These are phyloP conservation scores for Ogataea methylovora DNA, from an alignment of 805 yeast species.

Conservation along the genomic window DNA sequence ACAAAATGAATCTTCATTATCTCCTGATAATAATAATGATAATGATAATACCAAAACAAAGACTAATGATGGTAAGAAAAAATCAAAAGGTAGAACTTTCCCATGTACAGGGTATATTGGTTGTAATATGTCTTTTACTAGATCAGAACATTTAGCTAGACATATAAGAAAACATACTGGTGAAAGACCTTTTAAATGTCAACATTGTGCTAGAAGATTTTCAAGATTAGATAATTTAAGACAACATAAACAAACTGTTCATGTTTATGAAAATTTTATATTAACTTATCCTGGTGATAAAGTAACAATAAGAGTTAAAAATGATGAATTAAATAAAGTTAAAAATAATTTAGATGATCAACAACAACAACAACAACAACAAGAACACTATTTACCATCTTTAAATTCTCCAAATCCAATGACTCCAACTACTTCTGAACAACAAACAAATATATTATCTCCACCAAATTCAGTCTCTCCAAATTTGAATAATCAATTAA, in stretches of 20 bases:
- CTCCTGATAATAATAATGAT: no score
- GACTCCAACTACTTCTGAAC: slow-evolving; percentile 11
- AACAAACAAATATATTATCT: slow-evolving; percentile 4
- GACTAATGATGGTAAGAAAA: slow-evolving; percentile 20
- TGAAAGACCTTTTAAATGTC: slow-evolving; percentile 86
- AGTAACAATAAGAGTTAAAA: slow-evolving; percentile 20
- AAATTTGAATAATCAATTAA: slow-evolving; percentile 11
- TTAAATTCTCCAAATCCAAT: slow-evolving; percentile 1
- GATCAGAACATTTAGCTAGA: slow-evolving; percentile 88
- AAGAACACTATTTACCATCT: background rate
- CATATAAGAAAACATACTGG: slow-evolving; percentile 94
- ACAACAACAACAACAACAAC: slow-evolving; percentile 1
- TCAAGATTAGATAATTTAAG: slow-evolving; percentile 81
- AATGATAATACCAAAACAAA: background rate
- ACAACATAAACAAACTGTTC: slow-evolving; percentile 87
- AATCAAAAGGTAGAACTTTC: slow-evolving; percentile 58
- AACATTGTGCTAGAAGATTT: slow-evolving; percentile 71
- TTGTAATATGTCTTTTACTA: slow-evolving; percentile 81
- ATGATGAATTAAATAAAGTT: slow-evolving; percentile 8
- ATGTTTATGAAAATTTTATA: slow-evolving; percentile 40
- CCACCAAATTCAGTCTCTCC: slow-evolving; percentile 10
- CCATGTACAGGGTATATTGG: slow-evolving; percentile 83
- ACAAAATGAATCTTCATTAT: background rate
- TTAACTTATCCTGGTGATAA: slow-evolving; percentile 26
- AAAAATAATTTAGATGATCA: background rate